These are phyloP conservation scores for Posidonia australis DNA, from an alignment of 106 monocot species.

Conservation along the genomic window DNA sequence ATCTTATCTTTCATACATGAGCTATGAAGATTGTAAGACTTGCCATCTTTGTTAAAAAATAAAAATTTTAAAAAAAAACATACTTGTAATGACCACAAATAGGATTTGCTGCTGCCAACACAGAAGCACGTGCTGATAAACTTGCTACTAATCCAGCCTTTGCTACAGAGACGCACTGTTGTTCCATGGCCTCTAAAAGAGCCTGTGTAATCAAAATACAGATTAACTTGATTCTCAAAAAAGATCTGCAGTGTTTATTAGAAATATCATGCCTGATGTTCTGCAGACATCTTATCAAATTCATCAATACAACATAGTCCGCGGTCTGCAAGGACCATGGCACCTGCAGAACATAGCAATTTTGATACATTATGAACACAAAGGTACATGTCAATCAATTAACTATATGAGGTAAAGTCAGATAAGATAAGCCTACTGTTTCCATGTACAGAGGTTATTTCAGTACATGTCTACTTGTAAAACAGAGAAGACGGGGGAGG, in stretches of 20 bases:
- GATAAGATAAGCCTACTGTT: background rate
- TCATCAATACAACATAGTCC: conserved; percentile 98
- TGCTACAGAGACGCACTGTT: conserved; percentile 95
- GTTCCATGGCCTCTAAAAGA: conserved; percentile 98
- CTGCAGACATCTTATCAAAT: conserved; percentile 98
- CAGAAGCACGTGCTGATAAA: conserved; percentile 88
- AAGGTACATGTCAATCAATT: background rate
- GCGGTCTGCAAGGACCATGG: conserved; percentile 97
- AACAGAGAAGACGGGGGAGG: too few relatives aligned
- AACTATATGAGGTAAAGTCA: background rate
- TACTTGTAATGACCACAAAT: conserved; percentile 98
- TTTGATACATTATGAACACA: background rate
- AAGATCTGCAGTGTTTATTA: background rate
- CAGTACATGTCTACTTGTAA: too few relatives aligned
- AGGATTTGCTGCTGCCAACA: conserved; percentile 96
- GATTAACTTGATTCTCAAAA: background rate
- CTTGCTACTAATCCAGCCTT: conserved; percentile 98
- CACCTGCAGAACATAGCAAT: conserved; percentile 35
- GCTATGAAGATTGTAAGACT: too few relatives aligned
- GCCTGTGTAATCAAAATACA: conserved; percentile 29
- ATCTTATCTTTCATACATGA: too few relatives aligned
- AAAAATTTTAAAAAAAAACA: conserved; percentile 8
- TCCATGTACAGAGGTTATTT: too few relatives aligned
- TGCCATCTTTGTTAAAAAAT: too few relatives aligned
- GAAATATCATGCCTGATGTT: conserved; percentile 65